Base-by-base conservation (phyloP, 108 stramenopile genomes). In the Skeletonema grethae region DNA sequence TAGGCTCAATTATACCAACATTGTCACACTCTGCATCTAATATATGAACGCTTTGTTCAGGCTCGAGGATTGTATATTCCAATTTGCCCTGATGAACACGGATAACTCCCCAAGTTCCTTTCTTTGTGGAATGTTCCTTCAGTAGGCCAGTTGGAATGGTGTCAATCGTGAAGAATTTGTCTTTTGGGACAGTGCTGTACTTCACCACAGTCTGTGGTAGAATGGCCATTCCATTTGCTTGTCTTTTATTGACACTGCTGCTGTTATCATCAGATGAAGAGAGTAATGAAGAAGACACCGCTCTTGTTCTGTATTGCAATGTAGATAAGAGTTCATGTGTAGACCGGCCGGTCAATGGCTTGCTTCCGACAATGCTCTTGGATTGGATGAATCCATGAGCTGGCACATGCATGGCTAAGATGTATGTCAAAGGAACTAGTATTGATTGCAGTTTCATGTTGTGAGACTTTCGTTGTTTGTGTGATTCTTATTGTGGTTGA, bases 101-200 rank as follows among this genome's bases (percentile, higher is more conserved):
- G 43, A 87, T 87, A 32, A 82, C 25, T 6, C 86, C 86, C 86
- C 86, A 87, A 4, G 86, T 87, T n/a, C 86, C 83, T 11, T 71
- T 76, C 61, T 87, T 87, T 61, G 86, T 87, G 13, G 63, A 70
- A 55, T 87, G 86, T 12, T 75, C 31, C 24, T 84, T 84, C 3
- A 82, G 35, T 4, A 87, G 57, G 31, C 86, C 86, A 45, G 38
- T 16, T 36, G 86, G 86, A 35, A 80, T 80, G 11, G 10, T 75
- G 63, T 75, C 70, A 30, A 58, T 61, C 16, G 76, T 74, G 43
- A 86, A 86, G 12, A 41, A 41, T 13, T 7, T 82, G 9, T 50
- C 55, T 38, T 22, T 28, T 39, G 85, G 85, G 22, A 86, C 79
- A 39, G 80, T 79, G 13, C 67, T 63, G 56, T 86, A 86, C 41